Evolutionary conservation across 2,329 filamentous ascomycete genomes (phyloP).

Genomic region (Trichoderma sp.): DNA sequence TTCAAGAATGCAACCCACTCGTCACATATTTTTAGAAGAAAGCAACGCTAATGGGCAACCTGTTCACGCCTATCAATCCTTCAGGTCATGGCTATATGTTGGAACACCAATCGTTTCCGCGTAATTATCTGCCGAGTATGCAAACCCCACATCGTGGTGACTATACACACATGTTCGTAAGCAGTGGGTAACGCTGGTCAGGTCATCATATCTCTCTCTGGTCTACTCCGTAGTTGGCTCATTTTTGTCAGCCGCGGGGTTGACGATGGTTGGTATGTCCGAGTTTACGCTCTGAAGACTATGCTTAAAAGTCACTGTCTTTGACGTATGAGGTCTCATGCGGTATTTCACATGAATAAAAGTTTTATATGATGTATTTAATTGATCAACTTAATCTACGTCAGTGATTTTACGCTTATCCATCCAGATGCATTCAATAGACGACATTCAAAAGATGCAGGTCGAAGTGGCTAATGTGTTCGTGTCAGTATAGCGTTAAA

Average conservation of each 20-base stretch:
- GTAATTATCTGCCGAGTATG: not conserved
- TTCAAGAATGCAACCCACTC: not conserved
- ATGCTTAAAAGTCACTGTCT: not conserved
- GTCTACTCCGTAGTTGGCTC: not conserved
- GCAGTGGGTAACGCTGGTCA: not conserved
- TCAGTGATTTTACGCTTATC: not conserved
- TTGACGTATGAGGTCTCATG: not conserved
- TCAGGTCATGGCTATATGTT: not conserved
- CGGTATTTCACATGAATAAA: not conserved
- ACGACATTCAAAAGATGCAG: not conserved
- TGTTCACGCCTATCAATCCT: not conserved
- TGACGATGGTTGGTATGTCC: not conserved
- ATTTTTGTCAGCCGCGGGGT: not conserved
- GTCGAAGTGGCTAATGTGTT: not conserved
- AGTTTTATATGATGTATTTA: not conserved
- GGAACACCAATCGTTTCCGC: not conserved
- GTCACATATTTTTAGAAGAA: not conserved
- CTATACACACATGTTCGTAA: not conserved
- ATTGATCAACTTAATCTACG: not conserved
- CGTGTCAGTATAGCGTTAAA: not conserved
- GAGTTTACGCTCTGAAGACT: not conserved
- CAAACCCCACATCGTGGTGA: not conserved
- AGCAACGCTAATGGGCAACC: not conserved
- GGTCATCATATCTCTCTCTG: not conserved
- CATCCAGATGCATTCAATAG: not conserved